Evolutionary conservation across 2,329 filamentous ascomycete species (phyloP).

Genomic region (Ceratocystis papillata): DNA sequence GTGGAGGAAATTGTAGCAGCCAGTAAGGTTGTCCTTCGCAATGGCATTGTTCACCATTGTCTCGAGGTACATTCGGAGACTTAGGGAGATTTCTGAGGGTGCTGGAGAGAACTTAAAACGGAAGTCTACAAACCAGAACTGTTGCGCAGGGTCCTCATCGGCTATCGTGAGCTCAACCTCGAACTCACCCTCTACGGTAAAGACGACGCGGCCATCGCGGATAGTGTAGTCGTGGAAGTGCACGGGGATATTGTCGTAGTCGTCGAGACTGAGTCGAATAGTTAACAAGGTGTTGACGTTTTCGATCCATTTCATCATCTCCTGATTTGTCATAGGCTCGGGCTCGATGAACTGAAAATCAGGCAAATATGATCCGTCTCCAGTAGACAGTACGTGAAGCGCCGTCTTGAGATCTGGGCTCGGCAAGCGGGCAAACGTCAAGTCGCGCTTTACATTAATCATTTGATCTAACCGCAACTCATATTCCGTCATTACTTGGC

Average conservation of each 20-base stretch:
- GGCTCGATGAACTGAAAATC: slow-evolving; percentile 71
- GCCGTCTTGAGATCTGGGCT: slow-evolving; percentile 89
- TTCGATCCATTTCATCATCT: slow-evolving; percentile 62
- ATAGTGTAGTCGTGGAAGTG: slow-evolving; percentile 70
- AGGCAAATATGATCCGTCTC: slow-evolving; percentile 66
- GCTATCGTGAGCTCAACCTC: slow-evolving; percentile 88
- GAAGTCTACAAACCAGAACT: slow-evolving; percentile 92
- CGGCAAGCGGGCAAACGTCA: slow-evolving; percentile 63
- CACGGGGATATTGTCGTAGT: slow-evolving; percentile 63
- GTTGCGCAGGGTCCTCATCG: slow-evolving; percentile 68
- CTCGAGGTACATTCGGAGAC: slow-evolving; percentile 57
- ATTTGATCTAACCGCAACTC: slow-evolving; percentile 51
- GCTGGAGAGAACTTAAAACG: slow-evolving; percentile 70
- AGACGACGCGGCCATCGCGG: slow-evolving; percentile 78
- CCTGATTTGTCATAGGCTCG: slow-evolving; percentile 56
- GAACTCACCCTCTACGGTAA: slow-evolving; percentile 71
- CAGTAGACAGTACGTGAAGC: slow-evolving; percentile 69
- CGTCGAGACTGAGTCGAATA: slow-evolving; percentile 72
- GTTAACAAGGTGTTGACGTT: slow-evolving; percentile 76
- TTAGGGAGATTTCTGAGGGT: slow-evolving; percentile 48
- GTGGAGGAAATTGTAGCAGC: slow-evolving; percentile 79
- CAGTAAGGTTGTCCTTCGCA: slow-evolving; percentile 56
- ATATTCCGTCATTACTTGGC: slow-evolving; percentile 51
- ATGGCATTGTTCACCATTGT: slow-evolving; percentile 60
- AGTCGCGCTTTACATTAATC: slow-evolving; percentile 60